Percentiles rank a stretch among this genome's conserved stretches.
Conservation (phyloP, 345 rosid species). For the Citrus inodora region DNA sequence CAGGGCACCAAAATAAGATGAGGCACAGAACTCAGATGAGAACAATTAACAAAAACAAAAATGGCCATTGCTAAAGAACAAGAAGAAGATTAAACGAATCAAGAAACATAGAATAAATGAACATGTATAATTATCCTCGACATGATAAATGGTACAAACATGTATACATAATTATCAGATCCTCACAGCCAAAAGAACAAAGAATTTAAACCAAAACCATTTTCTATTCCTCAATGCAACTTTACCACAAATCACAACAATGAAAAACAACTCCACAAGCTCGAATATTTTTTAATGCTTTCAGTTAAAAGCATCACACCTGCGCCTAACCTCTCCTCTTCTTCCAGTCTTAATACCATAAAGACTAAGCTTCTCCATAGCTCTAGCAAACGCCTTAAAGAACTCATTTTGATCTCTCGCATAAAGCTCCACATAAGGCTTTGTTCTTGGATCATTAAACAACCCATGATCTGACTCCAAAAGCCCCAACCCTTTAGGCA, state of each 20-base stretch:
- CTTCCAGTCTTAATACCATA: constrained; percentile 74
- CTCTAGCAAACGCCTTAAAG: constrained; percentile 63
- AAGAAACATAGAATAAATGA: constrained; percentile 2
- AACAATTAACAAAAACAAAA: background rate
- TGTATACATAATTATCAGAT: constrained; percentile 23
- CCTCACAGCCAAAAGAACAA: constrained; percentile 13
- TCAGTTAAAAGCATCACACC: constrained; percentile 83
- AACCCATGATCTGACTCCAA: constrained; percentile 77
- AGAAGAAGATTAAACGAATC: constrained; percentile 1
- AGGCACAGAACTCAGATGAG: background rate
- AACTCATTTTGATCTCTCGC: constrained; percentile 59
- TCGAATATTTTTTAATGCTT: background rate
- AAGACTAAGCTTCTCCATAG: constrained; percentile 82
- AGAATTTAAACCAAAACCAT: constrained; percentile 10
- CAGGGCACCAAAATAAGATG: background rate
- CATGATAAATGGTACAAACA: constrained; percentile 23
- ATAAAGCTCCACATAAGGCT: constrained; percentile 64
- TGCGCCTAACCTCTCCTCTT: constrained; percentile 84
- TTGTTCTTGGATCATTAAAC: constrained; percentile 48
- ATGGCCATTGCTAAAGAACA: background rate
- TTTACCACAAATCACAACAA: constrained; percentile 6
- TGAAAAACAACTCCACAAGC: background rate
- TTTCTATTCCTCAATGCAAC: constrained; percentile 1
- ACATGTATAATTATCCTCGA: constrained; percentile 27
- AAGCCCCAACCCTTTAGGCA: constrained; percentile 75